Evolutionary conservation across 441 rosid genomes (phyloP).

Genomic region (Jatropha multifida): DNA sequence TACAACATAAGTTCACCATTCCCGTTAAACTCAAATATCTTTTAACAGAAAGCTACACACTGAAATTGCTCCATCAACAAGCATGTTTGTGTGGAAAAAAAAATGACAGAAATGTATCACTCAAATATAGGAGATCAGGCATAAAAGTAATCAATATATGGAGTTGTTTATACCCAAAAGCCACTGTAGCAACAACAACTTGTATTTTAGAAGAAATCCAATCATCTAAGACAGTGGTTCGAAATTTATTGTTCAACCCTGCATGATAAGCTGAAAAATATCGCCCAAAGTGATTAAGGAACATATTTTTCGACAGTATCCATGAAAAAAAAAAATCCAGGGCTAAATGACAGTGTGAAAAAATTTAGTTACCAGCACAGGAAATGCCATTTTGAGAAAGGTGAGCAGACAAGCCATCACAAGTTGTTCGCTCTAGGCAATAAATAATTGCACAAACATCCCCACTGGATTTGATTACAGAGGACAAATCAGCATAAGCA

Average conservation of each 20-base stretch:
- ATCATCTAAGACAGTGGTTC: conserved; percentile 77
- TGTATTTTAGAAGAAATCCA: conserved; percentile 93
- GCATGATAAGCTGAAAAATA: conserved; percentile 84
- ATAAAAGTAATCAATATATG: conserved; percentile 7
- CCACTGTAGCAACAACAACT: conserved; percentile 98
- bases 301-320: conserved; percentile 10
- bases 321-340: conserved; percentile 1
- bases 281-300: conserved; percentile 24
- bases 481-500: conserved; percentile 69
- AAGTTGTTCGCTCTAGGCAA: conserved; percentile 92
- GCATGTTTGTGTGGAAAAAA: not conserved
- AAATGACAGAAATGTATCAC: not conserved
- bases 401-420: conserved; percentile 81
- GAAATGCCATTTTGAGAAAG: conserved; percentile 75
- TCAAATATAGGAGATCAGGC: conserved; percentile 5
- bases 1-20: not conserved
- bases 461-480: conserved; percentile 65
- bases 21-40: not conserved
- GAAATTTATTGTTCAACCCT: conserved; percentile 73
- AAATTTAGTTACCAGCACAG: conserved; percentile 61
- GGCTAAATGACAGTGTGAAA: not conserved
- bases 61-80: not conserved
- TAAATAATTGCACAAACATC: conserved; percentile 81
- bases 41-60: not conserved
- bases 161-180: conserved; percentile 77